Evolutionary conservation across 2,329 filamentous ascomycete species (phyloP).

Genomic region (Fusarium miscanthi): DNA sequence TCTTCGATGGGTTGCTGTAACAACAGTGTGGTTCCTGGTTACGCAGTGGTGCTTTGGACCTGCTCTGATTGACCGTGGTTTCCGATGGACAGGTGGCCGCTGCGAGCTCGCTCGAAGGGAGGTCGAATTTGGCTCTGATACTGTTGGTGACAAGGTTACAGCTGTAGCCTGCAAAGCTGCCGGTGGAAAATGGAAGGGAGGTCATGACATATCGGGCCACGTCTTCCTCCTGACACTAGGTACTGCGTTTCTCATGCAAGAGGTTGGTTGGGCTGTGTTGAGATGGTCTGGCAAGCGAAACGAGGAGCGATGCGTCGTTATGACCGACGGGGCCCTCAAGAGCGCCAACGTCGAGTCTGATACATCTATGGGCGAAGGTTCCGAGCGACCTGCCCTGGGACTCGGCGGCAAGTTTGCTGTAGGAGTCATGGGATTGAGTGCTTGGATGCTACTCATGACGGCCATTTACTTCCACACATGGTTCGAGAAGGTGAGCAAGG

Average conservation of each 20-base stretch:
- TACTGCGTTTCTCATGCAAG: conserved; percentile 83
- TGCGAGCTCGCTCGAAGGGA: conserved; percentile 72
- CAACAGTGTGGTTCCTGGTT: conserved; percentile 82
- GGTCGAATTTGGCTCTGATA: conserved; percentile 58
- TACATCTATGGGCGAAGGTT: conserved; percentile 38
- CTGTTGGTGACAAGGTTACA: conserved; percentile 69
- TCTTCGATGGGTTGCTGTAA: conserved; percentile 77
- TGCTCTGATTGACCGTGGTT: conserved; percentile 88
- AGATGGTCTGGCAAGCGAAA: conserved; percentile 54
- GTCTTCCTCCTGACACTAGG: conserved; percentile 92
- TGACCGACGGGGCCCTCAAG: conserved; percentile 74
- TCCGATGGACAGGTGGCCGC: conserved; percentile 86
- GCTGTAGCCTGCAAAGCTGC: conserved; percentile 83
- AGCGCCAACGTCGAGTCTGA: conserved; percentile 63
- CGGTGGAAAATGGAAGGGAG: conserved; percentile 89
- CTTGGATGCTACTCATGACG: conserved; percentile 99
- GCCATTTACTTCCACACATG: conserved; percentile 98
- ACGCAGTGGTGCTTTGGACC: conserved; percentile 99
- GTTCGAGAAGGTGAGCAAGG: conserved; percentile 85
- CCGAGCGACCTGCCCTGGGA: conserved; percentile 51
- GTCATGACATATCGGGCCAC: conserved; percentile 95
- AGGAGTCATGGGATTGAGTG: conserved; percentile 75
- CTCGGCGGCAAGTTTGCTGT: conserved; percentile 67
- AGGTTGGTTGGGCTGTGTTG: conserved; percentile 72
- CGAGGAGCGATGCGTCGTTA: conserved; percentile 75